phyloP scores from a whole-genome alignment of 2,329 filamentous ascomycete genomes.

The Colletotrichum cereale region DNA sequence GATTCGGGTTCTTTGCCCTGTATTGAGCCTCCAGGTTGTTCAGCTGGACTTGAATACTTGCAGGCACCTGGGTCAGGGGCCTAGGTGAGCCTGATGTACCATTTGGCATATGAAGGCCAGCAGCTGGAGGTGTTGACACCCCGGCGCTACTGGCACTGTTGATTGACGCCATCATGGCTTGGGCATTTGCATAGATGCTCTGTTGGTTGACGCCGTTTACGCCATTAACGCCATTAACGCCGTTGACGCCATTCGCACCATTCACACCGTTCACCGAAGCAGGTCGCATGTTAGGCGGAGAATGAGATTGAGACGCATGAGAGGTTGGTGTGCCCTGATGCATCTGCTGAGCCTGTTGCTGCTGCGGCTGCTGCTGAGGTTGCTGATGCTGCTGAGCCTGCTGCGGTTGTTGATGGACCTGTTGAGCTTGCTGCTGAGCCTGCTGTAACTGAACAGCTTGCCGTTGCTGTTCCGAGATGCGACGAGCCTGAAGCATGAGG shows the following conservation, averaged over 20 bases:
- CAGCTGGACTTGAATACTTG: conserved; percentile 62
- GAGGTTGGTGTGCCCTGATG: conserved; percentile 47
- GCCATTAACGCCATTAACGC: conserved; percentile 53
- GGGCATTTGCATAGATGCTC: conserved; percentile 64
- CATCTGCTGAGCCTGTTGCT: conserved; percentile 55
- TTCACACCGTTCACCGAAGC: conserved; percentile 26
- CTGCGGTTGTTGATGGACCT: conserved; percentile 44
- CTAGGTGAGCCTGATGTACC: conserved; percentile 61
- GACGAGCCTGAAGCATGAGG: conserved; percentile 73
- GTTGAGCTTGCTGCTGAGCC: conserved; percentile 47
- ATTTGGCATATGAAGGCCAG: conserved; percentile 60
- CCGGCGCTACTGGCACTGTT: conserved; percentile 57
- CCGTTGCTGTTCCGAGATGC: conserved; percentile 75
- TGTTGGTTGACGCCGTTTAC: conserved; percentile 65
- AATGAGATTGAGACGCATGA: conserved; percentile 50
- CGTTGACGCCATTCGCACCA: conserved; percentile 43
- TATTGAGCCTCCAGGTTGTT: conserved; percentile 66
- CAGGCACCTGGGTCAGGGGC: conserved; percentile 59
- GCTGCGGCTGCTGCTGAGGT: conserved; percentile 67
- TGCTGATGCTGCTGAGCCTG: conserved; percentile 50
- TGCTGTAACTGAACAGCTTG: conserved; percentile 63
- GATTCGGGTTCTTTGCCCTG: conserved; percentile 63
- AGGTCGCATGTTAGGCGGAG: conserved; percentile 58
- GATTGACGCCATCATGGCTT: conserved; percentile 65
- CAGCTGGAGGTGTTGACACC: conserved; percentile 58